These are phyloP conservation scores for Huntiella bhutanensis DNA, from an alignment of 2,329 filamentous ascomycete species.

Conservation along the genomic window DNA sequence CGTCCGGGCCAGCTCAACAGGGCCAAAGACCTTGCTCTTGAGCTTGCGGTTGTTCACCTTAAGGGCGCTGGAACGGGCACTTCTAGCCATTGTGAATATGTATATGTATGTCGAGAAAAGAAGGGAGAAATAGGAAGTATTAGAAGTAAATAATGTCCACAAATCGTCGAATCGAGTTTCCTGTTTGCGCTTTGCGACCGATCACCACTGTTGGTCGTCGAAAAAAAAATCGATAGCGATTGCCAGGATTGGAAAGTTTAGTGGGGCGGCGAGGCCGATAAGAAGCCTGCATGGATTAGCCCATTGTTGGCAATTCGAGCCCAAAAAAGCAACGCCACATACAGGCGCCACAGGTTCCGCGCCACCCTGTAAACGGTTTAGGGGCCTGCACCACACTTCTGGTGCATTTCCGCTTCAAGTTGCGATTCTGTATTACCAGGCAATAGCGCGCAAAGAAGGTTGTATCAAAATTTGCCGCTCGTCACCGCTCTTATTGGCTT, in stretches of 20 bases:
- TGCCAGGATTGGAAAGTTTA: constrained; percentile 9
- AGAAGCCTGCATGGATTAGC: not conserved
- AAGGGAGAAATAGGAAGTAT: not conserved
- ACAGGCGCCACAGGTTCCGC: not conserved
- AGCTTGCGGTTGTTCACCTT: constrained; percentile 73
- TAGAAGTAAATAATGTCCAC: not conserved
- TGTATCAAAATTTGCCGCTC: not conserved
- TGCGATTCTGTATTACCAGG: too few species aligned
- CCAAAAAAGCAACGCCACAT: too few species aligned
- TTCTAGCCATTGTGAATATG: constrained; percentile 57
- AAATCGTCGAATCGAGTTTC: not conserved
- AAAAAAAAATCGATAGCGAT: constrained; percentile 15
- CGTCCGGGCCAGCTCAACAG: constrained; percentile 58
- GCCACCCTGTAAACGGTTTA: not conserved
- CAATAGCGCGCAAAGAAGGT: too few species aligned
- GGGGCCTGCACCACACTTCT: too few species aligned
- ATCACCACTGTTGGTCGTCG: constrained; percentile 4
- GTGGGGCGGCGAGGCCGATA: constrained; percentile 9
- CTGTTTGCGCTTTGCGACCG: not conserved
- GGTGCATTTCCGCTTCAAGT: too few species aligned
- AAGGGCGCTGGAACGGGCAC: constrained; percentile 54
- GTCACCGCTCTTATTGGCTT: constrained; percentile 2
- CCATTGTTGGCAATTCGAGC: too few species aligned
- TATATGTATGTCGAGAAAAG: constrained; percentile 9
- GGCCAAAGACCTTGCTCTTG: constrained; percentile 67